A percentile compares a stretch with the other conserved stretches of the same genome.
These are phyloP conservation scores for Macrolepiota fuliginosa DNA, from an alignment of 768 basidiomycete genomes.

Conservation along the genomic window DNA sequence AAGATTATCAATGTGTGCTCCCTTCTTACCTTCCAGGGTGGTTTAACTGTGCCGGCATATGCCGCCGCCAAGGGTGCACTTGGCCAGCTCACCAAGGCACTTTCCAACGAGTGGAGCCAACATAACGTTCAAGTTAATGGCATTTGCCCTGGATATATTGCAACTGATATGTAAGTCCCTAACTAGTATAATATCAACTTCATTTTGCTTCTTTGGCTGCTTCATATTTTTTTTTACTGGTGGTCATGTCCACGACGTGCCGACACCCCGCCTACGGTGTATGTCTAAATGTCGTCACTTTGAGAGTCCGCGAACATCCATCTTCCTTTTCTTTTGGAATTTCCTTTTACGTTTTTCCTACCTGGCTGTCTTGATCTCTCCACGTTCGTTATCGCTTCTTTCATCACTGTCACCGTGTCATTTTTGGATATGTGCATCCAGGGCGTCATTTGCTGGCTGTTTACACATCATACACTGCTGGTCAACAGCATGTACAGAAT, in stretches of 20 bases:
- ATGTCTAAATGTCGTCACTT: not conserved
- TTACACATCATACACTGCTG: not conserved
- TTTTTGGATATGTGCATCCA: not conserved
- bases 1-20: conserved; percentile 77
- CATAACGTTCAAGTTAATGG: conserved; percentile 88
- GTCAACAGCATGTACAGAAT: not conserved
- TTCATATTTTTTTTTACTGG: not conserved
- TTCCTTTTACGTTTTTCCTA: not conserved
- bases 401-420: not conserved
- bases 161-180: conserved; percentile 75
- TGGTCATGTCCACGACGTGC: not conserved
- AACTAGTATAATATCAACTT: not conserved
- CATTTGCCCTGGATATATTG: conserved; percentile 86
- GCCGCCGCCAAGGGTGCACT: conserved; percentile 89
- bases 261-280: not conserved
- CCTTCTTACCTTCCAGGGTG: conserved; percentile 60
- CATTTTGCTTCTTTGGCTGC: conserved; percentile 5
- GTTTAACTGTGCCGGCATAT: conserved; percentile 83
- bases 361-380: not conserved
- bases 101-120: conserved; percentile 91
- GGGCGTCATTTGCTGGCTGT: not conserved
- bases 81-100: conserved; percentile 82
- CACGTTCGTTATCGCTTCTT: not conserved
- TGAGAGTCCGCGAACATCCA: not conserved
- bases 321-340: not conserved